Conservation (phyloP, 1,284 basidiomycete species). For the Apiotrichum laibachii region DNA sequence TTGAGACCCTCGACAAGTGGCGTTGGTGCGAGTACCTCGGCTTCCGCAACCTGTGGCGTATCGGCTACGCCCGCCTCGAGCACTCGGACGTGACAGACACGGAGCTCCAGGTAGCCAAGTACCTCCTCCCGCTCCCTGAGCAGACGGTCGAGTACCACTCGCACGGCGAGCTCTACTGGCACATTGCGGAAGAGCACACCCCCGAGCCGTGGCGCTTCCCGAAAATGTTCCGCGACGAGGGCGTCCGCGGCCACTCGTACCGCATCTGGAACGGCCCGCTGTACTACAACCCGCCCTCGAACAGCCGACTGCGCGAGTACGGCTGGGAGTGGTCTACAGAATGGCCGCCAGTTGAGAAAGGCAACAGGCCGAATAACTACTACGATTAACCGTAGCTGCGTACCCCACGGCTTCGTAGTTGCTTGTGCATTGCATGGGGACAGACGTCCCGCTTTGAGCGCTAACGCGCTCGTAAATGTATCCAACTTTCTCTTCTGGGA, state of each 20-base stretch:
- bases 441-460: too few relatives aligned
- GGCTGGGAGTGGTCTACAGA: constrained; percentile 25
- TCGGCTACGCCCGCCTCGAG: constrained; percentile 54
- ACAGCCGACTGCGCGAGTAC: constrained; percentile 34
- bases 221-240: constrained; percentile 40
- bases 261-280: constrained; percentile 47
- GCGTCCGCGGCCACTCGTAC: constrained; percentile 25
- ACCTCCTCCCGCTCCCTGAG: constrained; percentile 65
- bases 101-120: constrained; percentile 64
- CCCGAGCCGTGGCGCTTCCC: constrained; percentile 55
- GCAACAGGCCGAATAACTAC: background rate
- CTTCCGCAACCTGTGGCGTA: constrained; percentile 75
- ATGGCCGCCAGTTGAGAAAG: constrained; percentile 10
- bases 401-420: too few relatives aligned
- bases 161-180: constrained; percentile 63
- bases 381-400: background rate
- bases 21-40: constrained; percentile 83
- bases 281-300: constrained; percentile 47
- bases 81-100: constrained; percentile 49
- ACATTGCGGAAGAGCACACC: constrained; percentile 64
- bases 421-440: too few relatives aligned
- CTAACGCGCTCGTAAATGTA: too few relatives aligned
- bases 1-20: constrained; percentile 53
- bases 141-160: constrained; percentile 60
- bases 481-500: too few relatives aligned